Conservation (phyloP, 192 early-diverging fungal species). For the Coemansia sp. region DNA sequence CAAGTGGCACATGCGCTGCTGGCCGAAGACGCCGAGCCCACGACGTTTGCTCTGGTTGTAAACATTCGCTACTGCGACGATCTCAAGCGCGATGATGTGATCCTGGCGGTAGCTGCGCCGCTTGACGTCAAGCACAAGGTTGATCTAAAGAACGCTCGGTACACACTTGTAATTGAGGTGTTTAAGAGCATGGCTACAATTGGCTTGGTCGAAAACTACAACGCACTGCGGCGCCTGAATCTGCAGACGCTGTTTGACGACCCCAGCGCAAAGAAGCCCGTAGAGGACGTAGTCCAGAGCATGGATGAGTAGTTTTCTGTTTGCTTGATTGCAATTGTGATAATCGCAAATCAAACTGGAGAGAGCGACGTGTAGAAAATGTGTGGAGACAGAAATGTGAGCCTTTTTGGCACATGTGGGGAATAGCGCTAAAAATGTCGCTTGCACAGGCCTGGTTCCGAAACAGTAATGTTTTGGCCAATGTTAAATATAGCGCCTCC, state of each 20-base stretch:
- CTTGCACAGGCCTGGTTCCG: neutral
- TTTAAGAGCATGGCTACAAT: slow-evolving; percentile 54
- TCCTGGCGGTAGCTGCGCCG: slow-evolving; percentile 49
- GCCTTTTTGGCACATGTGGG: neutral
- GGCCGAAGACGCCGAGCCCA: slow-evolving; percentile 48
- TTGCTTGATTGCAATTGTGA: neutral
- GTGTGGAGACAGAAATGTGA: neutral
- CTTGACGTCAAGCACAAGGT: slow-evolving; percentile 54
- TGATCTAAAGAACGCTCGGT: slow-evolving; percentile 47
- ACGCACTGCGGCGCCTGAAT: slow-evolving; percentile 37
- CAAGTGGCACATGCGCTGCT: slow-evolving; percentile 35
- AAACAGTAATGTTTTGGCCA: slow-evolving; percentile 4
- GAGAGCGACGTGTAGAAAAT: neutral
- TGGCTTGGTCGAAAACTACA: slow-evolving; percentile 51
- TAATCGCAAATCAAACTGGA: neutral
- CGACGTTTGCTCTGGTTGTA: slow-evolving; percentile 52
- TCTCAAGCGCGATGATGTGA: slow-evolving; percentile 49
- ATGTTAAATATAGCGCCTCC: neutral
- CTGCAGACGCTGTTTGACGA: slow-evolving; percentile 53
- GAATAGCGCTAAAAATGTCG: neutral
- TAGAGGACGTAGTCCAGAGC: neutral
- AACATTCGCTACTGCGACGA: slow-evolving; percentile 54
- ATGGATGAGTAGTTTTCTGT: neutral
- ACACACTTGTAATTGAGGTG: slow-evolving; percentile 51
- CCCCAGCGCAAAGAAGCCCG: slow-evolving; percentile 1